Evolutionary conservation across 768 basidiomycete species (phyloP), one percentile per base, ranked within the genome.

Genomic region (Naganishia antarctica): DNA sequence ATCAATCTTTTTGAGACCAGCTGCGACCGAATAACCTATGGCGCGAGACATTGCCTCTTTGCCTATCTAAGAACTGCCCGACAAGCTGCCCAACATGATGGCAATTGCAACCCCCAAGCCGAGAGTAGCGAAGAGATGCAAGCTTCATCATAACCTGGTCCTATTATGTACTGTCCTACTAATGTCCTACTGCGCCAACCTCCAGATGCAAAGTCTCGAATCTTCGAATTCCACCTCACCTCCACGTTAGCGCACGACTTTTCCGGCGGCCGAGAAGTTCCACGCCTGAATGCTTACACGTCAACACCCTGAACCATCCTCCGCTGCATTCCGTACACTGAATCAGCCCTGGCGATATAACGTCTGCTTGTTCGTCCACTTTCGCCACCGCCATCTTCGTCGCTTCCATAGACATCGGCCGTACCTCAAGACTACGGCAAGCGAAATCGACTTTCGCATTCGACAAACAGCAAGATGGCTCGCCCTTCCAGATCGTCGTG

Each of bases 211-310:
- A n/a, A n/a, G n/a, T n/a, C 50, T 51, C 50, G 50, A 51, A 51
- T 31, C 31, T 51, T 51, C 50, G 50, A 37, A 31, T 51, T 50
- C 50, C 50, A 51, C 50, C 50, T 51, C 50, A 51, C 21, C 50
- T 34, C 5, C 15, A 3, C 18, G 18, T 15, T 51, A 51, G 50
- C 50, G 50, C 50, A 31, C 1, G 6, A 4, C n/a, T 1, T 6
- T 29, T 26, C 6, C 50, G 50, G 50, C 50, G 15, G 50, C 50
- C 50, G 50, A 34, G 4, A 29, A 29, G 29, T 51, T 51, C 50
- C 50, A 51, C 50, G 50, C 49, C 16, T 32, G 5, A 31, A 12
- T 31, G 50, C 50, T 51, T 51, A 51, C 50, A 51, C 50, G 50
- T 51, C 50, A 31, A 51, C 50, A 51, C 50, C 18, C 50, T 37